phyloP scores from a whole-genome alignment of 2,329 filamentous ascomycete species.

The Talaromyces piceae region DNA sequence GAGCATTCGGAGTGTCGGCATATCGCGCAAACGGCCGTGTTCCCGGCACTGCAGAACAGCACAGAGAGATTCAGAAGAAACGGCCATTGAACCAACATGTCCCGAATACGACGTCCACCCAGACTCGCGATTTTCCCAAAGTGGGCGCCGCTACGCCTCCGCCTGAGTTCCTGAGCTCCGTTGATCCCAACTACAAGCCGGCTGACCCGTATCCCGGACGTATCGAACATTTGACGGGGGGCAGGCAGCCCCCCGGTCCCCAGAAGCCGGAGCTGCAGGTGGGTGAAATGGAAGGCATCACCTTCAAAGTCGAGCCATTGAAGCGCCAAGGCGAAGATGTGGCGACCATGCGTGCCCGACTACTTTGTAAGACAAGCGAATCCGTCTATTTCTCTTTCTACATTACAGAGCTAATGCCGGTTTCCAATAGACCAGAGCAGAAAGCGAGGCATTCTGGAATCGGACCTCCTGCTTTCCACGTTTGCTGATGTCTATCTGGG shows the following conservation, averaged over 20 bases:
- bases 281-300: conserved; percentile 78
- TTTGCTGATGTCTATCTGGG: conserved; percentile 77
- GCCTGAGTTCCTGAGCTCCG: conserved; percentile 53
- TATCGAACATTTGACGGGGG: conserved; percentile 59
- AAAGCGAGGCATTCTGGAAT: conserved; percentile 92
- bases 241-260: conserved; percentile 48
- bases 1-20: conserved; percentile 8
- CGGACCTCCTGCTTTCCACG: conserved; percentile 90
- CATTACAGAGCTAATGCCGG: background rate
- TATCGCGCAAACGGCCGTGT: conserved; percentile 3
- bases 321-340: conserved; percentile 74
- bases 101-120: conserved; percentile 58
- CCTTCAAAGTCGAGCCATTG: conserved; percentile 85
- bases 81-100: conserved; percentile 55
- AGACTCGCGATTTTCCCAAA: conserved; percentile 55
- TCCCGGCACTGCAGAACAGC: conserved; percentile 39
- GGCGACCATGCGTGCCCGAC: conserved; percentile 77
- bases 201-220: conserved; percentile 56
- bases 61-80: conserved; percentile 50
- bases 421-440: conserved; percentile 73
- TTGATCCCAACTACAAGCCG: conserved; percentile 49
- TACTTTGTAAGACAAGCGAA: conserved; percentile 51
- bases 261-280: conserved; percentile 63
- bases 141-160: conserved; percentile 51
- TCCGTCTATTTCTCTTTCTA: background rate